Evolutionary conservation across 345 rosid genomes (phyloP), one percentile per base, ranked within the genome.

Genomic region (Camelina neglecta): DNA sequence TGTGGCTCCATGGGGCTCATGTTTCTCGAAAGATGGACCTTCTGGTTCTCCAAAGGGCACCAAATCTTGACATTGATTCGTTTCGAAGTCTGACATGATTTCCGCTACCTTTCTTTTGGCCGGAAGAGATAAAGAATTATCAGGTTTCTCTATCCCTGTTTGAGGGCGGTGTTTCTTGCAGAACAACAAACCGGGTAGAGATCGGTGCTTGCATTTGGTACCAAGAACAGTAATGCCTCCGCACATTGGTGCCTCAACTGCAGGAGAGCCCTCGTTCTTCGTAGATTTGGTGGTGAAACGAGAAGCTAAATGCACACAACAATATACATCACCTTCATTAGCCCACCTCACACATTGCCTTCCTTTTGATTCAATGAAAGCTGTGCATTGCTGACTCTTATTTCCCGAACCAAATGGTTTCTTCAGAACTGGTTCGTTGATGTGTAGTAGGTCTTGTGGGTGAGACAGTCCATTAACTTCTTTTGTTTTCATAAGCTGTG

Each of bases 261-360:
- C 80, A 26, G 82, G 82, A n/a, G 87, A 83, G 57, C 72, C 82
- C 83, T 88, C 90, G 41, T 81, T 70, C 80, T 85, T 89, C 21
- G 76, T 36, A 23, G 92, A 79, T 64, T 84, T 85, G n/a, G 94
- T 85, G 4, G 78, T 81, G 71, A 93, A 93, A 75, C 98, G 97
- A 79, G 98, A 88, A 51, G 98, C 95, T 86, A 96, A 84, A 84
- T 96, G 99, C 73, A 96, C 97, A 80, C 99, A 96, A 53, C 99
- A 96, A 72, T 89, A 93, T 61, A 89, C 87, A 83, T 96, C 99
- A 16, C 99, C 97, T 31, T 96, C 98, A 55, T 96, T 96, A 26
- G 98, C 99, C 88, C 93, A 93, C 85, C 99, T 91, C 75, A 93
- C 96, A 63, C 99, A 96, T 80, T 90, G 97, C 66, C 99, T 88